Evolutionary conservation across 2,329 filamentous ascomycete genomes (phyloP).

Genomic region (Penicillium griseofulvum): DNA sequence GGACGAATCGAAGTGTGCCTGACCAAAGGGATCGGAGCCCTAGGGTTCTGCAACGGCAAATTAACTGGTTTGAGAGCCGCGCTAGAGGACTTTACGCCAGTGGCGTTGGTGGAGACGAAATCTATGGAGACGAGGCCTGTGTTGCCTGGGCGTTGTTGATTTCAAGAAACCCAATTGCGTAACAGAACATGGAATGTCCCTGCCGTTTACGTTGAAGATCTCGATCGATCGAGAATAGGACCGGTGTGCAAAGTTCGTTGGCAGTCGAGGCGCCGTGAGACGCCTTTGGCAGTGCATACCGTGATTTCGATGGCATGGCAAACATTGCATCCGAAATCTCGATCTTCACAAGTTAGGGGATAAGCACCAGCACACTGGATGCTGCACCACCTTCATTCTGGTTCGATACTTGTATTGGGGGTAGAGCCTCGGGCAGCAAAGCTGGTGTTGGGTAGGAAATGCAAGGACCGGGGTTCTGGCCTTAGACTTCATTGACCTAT

Average conservation of each 20-base stretch:
- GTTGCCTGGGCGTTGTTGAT: slow-evolving; percentile 7
- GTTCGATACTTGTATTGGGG: slow-evolving; percentile 9
- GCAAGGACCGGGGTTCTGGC: slow-evolving; percentile 13
- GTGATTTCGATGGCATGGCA: slow-evolving; percentile 9
- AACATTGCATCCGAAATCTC: slow-evolving; percentile 8
- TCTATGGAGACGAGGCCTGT: slow-evolving; percentile 11
- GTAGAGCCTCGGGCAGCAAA: slow-evolving; percentile 21
- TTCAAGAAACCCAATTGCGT: slow-evolving; percentile 11
- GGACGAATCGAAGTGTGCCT: slow-evolving; percentile 18
- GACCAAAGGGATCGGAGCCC: slow-evolving; percentile 14
- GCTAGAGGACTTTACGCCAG: slow-evolving; percentile 18
- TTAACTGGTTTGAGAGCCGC: slow-evolving; percentile 25
- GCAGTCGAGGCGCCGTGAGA: slow-evolving; percentile 8
- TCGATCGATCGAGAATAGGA: slow-evolving; percentile 19
- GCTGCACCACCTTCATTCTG: slow-evolving; percentile 11
- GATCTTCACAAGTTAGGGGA: slow-evolving; percentile 12
- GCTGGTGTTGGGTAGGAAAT: slow-evolving; percentile 19
- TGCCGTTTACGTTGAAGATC: slow-evolving; percentile 13
- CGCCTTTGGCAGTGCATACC: slow-evolving; percentile 9
- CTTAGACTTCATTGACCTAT: slow-evolving; percentile 14
- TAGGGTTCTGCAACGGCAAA: slow-evolving; percentile 13
- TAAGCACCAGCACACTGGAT: background rate
- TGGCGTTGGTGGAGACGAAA: slow-evolving; percentile 15
- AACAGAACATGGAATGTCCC: slow-evolving; percentile 3
- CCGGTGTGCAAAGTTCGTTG: slow-evolving; percentile 10